A percentile compares a stretch with the other conserved stretches of the same genome.
Evolutionary conservation across 805 yeast genomes (phyloP).

Genomic region (Henningerozyma blattae): DNA sequence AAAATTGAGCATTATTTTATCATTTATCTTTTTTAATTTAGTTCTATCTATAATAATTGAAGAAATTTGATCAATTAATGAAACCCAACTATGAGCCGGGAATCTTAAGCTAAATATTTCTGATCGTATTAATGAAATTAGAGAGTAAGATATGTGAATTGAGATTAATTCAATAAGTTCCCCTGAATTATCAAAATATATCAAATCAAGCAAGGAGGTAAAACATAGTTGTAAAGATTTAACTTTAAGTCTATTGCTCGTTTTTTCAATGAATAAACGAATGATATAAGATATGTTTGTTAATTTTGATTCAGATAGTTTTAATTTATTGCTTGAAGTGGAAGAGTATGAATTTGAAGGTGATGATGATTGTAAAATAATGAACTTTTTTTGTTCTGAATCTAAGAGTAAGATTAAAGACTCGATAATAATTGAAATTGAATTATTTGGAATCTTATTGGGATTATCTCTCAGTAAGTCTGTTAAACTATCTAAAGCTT

Average conservation of each 20-base stretch:
- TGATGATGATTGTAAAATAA: conserved; percentile 2
- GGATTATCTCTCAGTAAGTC: conserved; percentile 17
- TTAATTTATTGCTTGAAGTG: conserved; percentile 23
- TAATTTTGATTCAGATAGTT: conserved; percentile 21
- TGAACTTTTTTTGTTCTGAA: conserved; percentile 25
- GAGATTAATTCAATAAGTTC: conserved; percentile 12
- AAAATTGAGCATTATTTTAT: conserved; percentile 20
- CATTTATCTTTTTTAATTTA: conserved; percentile 9
- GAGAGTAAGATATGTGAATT: conserved; percentile 15
- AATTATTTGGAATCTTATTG: conserved; percentile 11
- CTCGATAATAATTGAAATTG: conserved; percentile 15
- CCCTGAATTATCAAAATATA: conserved; percentile 6
- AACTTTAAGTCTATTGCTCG: conserved; percentile 13
- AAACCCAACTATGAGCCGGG: conserved; percentile 15
- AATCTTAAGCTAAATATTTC: conserved; percentile 15
- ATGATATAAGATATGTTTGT: conserved; percentile 16
- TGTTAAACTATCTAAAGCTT: conserved; percentile 33
- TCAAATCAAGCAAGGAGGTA: conserved; percentile 14
- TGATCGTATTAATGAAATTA: conserved; percentile 10
- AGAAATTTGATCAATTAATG: conserved; percentile 9
- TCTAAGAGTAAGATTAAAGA: conserved; percentile 21
- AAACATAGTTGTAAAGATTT: conserved; percentile 15
- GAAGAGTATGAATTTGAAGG: conserved; percentile 16
- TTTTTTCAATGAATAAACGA: conserved; percentile 20
- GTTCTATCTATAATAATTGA: conserved; percentile 7